Percentiles rank a stretch among this genome's conserved stretches.
phyloP scores from a whole-genome alignment of 441 rosid genomes.

The Gossypium trilobum region DNA sequence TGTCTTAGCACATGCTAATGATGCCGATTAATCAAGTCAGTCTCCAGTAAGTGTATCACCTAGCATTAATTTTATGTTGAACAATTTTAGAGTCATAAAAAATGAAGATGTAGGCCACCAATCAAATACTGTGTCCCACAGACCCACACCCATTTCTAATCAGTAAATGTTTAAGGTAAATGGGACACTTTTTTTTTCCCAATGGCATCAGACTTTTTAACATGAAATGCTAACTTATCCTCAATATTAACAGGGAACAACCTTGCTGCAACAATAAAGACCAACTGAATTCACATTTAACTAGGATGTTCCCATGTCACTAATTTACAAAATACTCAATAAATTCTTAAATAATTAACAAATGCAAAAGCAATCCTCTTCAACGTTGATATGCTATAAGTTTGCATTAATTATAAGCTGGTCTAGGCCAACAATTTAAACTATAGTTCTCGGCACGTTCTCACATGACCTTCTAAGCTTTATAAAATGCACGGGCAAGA shows the following conservation, averaged over 20 bases:
- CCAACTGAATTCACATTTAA: not conserved
- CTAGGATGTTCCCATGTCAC: not conserved
- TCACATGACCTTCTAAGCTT: not conserved
- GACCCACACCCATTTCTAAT: not conserved
- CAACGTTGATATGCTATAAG: not conserved
- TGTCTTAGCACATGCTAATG: not conserved
- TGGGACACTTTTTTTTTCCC: not conserved
- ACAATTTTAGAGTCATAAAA: not conserved
- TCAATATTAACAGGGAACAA: not conserved
- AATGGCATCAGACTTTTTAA: not conserved
- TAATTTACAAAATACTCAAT: not conserved
- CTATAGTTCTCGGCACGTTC: not conserved
- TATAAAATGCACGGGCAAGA: not conserved
- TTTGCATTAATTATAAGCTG: not conserved
- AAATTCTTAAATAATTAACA: slow-evolving; percentile 1
- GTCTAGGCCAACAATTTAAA: not conserved
- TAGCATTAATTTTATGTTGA: not conserved
- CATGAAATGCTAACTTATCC: not conserved
- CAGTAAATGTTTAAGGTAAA: not conserved
- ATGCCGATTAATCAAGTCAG: not conserved
- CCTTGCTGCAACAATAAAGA: not conserved
- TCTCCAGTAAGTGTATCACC: not conserved
- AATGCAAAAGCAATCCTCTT: not conserved
- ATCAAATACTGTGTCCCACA: not conserved
- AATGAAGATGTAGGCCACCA: not conserved